These are phyloP conservation scores for Pelargonium australe DNA, from an alignment of 441 rosid species.

Conservation along the genomic window DNA sequence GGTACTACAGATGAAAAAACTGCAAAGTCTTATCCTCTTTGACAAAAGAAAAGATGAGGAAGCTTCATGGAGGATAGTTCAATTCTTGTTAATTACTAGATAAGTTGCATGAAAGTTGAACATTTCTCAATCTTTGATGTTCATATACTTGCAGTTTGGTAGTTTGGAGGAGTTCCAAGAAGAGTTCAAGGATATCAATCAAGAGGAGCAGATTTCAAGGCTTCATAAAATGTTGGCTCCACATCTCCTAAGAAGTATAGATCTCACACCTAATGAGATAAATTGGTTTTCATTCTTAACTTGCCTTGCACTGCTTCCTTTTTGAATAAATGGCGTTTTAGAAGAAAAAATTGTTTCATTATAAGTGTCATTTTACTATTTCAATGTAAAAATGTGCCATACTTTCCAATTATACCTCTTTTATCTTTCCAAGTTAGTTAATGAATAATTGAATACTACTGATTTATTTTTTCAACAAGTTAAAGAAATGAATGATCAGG, in stretches of 20 bases:
- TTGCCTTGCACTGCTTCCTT: conserved; percentile 10
- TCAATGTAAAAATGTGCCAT: no score
- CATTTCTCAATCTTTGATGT: conserved; percentile 18
- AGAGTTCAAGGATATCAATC: conserved; percentile 95
- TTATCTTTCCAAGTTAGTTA: no score
- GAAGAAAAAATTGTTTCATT: no score
- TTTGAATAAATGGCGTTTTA: no score
- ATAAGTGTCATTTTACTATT: no score
- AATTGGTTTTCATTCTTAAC: conserved; percentile 14
- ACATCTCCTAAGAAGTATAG: conserved; percentile 85
- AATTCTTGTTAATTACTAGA: conserved; percentile 2
- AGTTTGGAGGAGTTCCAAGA: conserved; percentile 98
- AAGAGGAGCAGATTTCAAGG: conserved; percentile 93
- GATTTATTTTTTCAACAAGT: no score
- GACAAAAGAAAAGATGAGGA: background rate
- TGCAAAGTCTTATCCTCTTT: background rate
- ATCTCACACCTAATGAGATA: conserved; percentile 20
- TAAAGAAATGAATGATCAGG: no score
- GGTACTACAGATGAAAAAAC: no score
- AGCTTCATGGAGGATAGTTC: background rate
- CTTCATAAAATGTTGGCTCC: conserved; percentile 97
- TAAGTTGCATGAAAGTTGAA: conserved; percentile 2
- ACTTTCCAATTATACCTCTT: no score
- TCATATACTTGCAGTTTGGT: conserved; percentile 58
- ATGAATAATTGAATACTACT: no score